Percentiles rank a stretch among this genome's conserved stretches.
Evolutionary conservation across 2,329 filamentous ascomycete species (phyloP).

Genomic region (Aspergillus pseudoterreus): DNA sequence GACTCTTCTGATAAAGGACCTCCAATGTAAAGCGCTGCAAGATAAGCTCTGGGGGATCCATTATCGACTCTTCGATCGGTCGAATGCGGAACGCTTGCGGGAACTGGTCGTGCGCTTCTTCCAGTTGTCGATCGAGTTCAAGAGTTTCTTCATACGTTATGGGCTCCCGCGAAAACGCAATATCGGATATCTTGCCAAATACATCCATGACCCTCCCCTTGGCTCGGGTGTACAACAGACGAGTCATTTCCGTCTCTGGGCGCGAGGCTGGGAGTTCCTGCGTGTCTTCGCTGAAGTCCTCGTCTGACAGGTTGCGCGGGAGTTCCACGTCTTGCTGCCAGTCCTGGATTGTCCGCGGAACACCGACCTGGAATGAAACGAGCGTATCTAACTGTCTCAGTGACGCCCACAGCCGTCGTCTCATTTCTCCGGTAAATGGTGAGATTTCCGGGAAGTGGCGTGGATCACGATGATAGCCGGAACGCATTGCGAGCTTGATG

Average conservation of each 20-base stretch:
- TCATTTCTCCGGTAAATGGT: conserved; percentile 55
- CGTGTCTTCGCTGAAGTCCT: conserved; percentile 55
- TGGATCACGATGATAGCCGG: conserved; percentile 59
- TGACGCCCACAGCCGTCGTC: conserved; percentile 40
- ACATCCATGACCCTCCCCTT: conserved; percentile 34
- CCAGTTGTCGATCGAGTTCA: conserved; percentile 33
- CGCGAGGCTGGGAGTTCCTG: conserved; percentile 51
- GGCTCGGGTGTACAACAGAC: conserved; percentile 34
- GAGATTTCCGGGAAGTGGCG: conserved; percentile 52
- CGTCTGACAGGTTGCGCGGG: conserved; percentile 60
- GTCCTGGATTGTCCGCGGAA: conserved; percentile 59
- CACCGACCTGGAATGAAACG: conserved; percentile 60
- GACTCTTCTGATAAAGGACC: conserved; percentile 50
- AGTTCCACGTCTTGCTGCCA: conserved; percentile 58
- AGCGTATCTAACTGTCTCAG: conserved; percentile 57
- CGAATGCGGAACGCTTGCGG: conserved; percentile 21
- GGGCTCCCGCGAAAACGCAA: conserved; percentile 31
- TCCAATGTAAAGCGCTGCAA: conserved; percentile 52
- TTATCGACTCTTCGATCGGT: conserved; percentile 38
- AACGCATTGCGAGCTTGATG: conserved; percentile 58
- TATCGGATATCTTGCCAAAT: conserved; percentile 36
- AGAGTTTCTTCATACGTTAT: conserved; percentile 35
- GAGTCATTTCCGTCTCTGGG: conserved; percentile 52
- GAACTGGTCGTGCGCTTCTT: conserved; percentile 25
- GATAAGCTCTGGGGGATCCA: conserved; percentile 49